Conservation (phyloP, 1,284 basidiomycete species). For the Phellopilus nigrolimitatus region DNA sequence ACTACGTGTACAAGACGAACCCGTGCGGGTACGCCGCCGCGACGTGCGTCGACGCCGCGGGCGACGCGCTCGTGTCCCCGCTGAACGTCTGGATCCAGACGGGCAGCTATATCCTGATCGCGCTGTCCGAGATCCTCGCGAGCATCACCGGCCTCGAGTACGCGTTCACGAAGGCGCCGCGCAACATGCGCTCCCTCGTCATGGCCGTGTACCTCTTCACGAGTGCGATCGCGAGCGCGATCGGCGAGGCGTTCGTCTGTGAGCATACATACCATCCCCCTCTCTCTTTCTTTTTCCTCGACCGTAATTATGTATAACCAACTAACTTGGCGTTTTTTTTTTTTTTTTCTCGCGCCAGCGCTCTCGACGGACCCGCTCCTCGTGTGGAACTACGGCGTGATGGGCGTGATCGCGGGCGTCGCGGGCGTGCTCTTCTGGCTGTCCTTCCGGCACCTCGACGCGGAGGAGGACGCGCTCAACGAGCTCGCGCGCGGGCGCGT, state of each 20-base stretch:
- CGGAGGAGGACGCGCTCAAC: conserved; percentile 59
- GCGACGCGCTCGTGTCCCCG: conserved; percentile 16
- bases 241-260: conserved; percentile 65
- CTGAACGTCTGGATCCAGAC: conserved; percentile 22
- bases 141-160: conserved; percentile 85
- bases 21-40: conserved; percentile 59
- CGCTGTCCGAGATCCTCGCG: conserved; percentile 76
- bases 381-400: conserved; percentile 48
- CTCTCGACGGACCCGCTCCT: conserved; percentile 43
- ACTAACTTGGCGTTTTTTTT: too few species aligned
- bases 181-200: conserved; percentile 77
- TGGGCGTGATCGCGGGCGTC: conserved; percentile 36
- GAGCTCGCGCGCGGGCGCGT: conserved; percentile 32
- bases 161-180: conserved; percentile 84
- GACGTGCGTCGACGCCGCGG: conserved; percentile 44
- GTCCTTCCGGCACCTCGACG: conserved; percentile 54
- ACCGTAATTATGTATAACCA: too few species aligned
- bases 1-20: conserved; percentile 70
- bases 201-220: conserved; percentile 73
- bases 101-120: conserved; percentile 53
- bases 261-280: too few species aligned
- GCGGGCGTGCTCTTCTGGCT: conserved; percentile 58
- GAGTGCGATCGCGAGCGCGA: conserved; percentile 57
- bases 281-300: too few species aligned
- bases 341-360: too few species aligned